A percentile compares a stretch with the other conserved stretches of the same genome.
phyloP scores from a whole-genome alignment of 2,329 filamentous ascomycete species.

The Hirsutella thompsonii region DNA sequence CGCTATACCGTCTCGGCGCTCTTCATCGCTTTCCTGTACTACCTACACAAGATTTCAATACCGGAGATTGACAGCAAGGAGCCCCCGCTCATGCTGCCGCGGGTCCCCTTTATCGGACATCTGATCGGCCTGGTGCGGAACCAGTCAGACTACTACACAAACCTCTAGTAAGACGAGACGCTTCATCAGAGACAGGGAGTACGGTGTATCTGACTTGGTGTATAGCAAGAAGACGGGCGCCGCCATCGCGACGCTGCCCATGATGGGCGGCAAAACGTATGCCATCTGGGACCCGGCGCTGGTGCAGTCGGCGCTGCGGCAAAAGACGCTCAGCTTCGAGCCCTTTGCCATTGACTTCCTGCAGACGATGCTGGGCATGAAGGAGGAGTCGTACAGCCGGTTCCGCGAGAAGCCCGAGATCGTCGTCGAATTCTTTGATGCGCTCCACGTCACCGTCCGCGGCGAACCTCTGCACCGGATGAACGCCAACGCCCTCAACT shows the following conservation, averaged over 20 bases:
- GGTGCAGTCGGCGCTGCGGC: constrained; percentile 25
- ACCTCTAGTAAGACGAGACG: constrained; percentile 7
- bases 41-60: background rate
- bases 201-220: background rate
- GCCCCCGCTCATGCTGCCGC: constrained; percentile 1
- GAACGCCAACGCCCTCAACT: constrained; percentile 19
- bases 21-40: background rate
- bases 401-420: constrained; percentile 10
- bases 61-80: constrained; percentile 1
- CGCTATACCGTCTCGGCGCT: background rate
- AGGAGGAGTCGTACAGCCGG: constrained; percentile 10
- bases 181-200: background rate
- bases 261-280: constrained; percentile 30
- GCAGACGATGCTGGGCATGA: constrained; percentile 22
- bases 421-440: constrained; percentile 20
- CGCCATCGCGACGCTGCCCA: constrained; percentile 30
- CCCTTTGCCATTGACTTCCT: constrained; percentile 24
- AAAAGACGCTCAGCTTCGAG: constrained; percentile 29
- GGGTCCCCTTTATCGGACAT: constrained; percentile 20
- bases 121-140: constrained; percentile 20
- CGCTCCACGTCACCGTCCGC: constrained; percentile 20
- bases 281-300: constrained; percentile 27
- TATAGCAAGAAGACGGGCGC: constrained; percentile 11
- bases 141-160: constrained; percentile 7
- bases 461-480: constrained; percentile 19